Percentiles rank a stretch among this genome's conserved stretches.
Conservation (phyloP, 2,329 filamentous ascomycete species). For the Pseudohalonectria lignicola region DNA sequence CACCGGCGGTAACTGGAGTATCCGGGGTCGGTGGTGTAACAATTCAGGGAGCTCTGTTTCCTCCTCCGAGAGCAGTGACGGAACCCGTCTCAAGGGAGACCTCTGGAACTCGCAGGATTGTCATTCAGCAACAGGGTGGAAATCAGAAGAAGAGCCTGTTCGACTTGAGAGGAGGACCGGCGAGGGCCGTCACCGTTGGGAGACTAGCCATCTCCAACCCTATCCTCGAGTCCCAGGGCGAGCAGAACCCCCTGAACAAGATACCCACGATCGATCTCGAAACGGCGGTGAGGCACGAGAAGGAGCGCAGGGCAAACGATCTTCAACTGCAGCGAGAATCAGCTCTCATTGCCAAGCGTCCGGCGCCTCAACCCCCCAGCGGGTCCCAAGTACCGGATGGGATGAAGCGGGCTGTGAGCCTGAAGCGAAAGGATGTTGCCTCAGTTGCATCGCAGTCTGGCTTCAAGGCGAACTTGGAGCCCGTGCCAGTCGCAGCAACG, state of each 20-base stretch:
- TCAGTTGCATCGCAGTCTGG: constrained; percentile 12
- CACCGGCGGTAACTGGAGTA: constrained; percentile 17
- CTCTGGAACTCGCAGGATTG: constrained; percentile 8
- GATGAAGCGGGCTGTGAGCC: constrained; percentile 18
- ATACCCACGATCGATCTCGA: constrained; percentile 38
- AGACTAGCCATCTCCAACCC: constrained; percentile 39
- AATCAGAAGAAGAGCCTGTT: constrained; percentile 16
- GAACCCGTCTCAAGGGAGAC: constrained; percentile 8
- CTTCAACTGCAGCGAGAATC: constrained; percentile 14
- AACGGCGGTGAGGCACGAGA: constrained; percentile 35
- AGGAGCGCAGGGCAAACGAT: constrained; percentile 24
- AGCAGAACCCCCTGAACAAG: constrained; percentile 28
- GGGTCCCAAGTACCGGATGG: constrained; percentile 18
- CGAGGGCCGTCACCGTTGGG: constrained; percentile 15
- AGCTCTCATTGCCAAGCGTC: constrained; percentile 20
- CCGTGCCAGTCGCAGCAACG: constrained; percentile 19
- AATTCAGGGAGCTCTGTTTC: constrained; percentile 28
- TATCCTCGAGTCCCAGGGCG: constrained; percentile 25
- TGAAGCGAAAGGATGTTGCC: constrained; percentile 26
- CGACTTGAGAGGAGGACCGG: constrained; percentile 12
- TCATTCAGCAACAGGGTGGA: constrained; percentile 4
- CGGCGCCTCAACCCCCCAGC: constrained; percentile 23
- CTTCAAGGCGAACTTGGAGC: constrained; percentile 13
- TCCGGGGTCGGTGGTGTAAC: constrained; percentile 25
- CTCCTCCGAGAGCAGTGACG: constrained; percentile 22